Evolutionary conservation across 768 basidiomycete species (phyloP).

Genomic region (Nidularia pulvinata): DNA sequence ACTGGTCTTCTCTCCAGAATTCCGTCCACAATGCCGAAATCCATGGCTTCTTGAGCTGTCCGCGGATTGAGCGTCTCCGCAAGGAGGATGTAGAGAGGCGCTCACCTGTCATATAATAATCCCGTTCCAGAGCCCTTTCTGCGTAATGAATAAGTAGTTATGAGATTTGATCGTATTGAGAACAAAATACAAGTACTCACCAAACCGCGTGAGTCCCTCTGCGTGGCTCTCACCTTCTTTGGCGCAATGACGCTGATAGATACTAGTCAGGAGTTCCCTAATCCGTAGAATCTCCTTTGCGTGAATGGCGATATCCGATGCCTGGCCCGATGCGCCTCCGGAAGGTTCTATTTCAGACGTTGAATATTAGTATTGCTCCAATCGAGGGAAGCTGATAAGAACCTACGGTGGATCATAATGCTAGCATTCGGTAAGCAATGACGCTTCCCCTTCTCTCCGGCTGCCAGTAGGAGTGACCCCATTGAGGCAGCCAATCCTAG

Average conservation of each 20-base stretch:
- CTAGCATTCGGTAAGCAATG: slow-evolving; percentile 92
- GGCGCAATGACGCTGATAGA: slow-evolving; percentile 88
- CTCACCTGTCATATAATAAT: slow-evolving; percentile 93
- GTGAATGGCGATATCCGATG: slow-evolving; percentile 96
- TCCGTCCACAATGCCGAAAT: slow-evolving; percentile 93
- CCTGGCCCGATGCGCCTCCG: slow-evolving; percentile 94
- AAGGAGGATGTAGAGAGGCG: slow-evolving; percentile 10
- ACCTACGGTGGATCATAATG: slow-evolving; percentile 97
- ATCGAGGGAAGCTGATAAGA: slow-evolving; percentile 7
- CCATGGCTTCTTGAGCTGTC: slow-evolving; percentile 81
- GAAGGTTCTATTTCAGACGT: slow-evolving; percentile 98
- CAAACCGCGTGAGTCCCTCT: slow-evolving; percentile 74
- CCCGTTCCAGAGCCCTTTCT: slow-evolving; percentile 88
- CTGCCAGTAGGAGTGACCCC: slow-evolving; percentile 92
- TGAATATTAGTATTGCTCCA: no score
- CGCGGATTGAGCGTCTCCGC: slow-evolving; percentile 13
- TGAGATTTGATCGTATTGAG: slow-evolving; percentile 9
- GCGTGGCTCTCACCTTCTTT: slow-evolving; percentile 62
- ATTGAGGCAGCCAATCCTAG: slow-evolving; percentile 95
- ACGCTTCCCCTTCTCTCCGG: slow-evolving; percentile 89
- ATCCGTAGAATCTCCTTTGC: slow-evolving; percentile 95
- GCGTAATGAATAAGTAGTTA: slow-evolving; percentile 18
- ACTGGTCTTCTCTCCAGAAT: slow-evolving; percentile 81
- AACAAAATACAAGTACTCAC: slow-evolving; percentile 38
- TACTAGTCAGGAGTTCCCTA: slow-evolving; percentile 78